Base-by-base conservation (phyloP, 176 grass and related monocot species). In the Cenchrus americanus region DNA sequence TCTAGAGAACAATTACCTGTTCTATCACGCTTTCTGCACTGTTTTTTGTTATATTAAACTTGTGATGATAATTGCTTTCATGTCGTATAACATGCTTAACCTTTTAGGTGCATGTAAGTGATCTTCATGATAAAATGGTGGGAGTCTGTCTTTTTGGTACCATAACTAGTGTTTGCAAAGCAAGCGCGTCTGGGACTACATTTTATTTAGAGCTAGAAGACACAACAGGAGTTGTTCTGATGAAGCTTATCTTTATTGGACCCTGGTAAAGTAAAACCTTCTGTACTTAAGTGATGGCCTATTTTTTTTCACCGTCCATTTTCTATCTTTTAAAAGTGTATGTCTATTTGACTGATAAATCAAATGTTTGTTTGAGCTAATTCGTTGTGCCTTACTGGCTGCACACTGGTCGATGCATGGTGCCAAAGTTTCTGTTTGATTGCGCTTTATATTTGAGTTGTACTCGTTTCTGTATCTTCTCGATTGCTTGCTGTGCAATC, bases 191-290 rank as follows among this genome's bases (percentile, higher is more conserved):
- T 78, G 89, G 78, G 50, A 80, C 76, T 64, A 80, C 83, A 41
- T 98, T 90, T 82, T 89, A 71, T 83, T 87, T 95, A 87, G 91
- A 84, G 58, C 76, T 98, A 77, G 96, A 93, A 88, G 93, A 98
- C 40, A 69, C 40, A 83, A 95, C 96, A 84, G 87, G 91, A 91
- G 69, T 70, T 82, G 68, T 87, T 69, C 73, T 92, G 48, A 81
- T 54, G 48, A 98, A 98, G 80, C 89, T 98, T 70, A 79, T 78
- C 66, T 95, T 98, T 87, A 42, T 84, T 80, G 62, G 67, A 88
- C 87, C 34, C 68, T 95, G 96, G 96, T 98, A 93, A 66, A 24
- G 96, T 98, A 93, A 66, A 24, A 58, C 17, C 78, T 71, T 73
- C 21, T 71, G 21, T 66, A 63, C 55, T 67, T 86, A 52, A 71